Conservation (phyloP, 352 stramenopile genomes). For the Pythium oligandrum region DNA sequence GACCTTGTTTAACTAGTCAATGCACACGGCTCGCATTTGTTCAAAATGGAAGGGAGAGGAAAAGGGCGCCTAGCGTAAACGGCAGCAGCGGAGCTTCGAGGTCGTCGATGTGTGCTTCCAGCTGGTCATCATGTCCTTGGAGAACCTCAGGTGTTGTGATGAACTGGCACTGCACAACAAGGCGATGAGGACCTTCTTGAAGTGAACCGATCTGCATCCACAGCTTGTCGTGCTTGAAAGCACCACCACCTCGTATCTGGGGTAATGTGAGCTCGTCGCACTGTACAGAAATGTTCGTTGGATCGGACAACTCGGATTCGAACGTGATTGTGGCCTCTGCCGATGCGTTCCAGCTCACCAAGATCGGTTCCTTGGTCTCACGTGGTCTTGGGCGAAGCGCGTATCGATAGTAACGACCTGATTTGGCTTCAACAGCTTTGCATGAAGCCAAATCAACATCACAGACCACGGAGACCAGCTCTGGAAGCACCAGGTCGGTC, state of each 20-base stretch:
- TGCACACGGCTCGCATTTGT: too few species aligned
- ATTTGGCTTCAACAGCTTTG: conserved; percentile 54
- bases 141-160: conserved; percentile 7
- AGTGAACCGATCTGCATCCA: conserved; percentile 77
- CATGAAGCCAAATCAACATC: conserved; percentile 33
- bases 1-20: too few species aligned
- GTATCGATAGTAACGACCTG: conserved; percentile 59
- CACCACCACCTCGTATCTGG: conserved; percentile 3
- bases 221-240: conserved; percentile 25
- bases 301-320: conserved; percentile 1
- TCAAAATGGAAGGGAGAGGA: conserved; percentile 53
- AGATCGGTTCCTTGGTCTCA: not conserved
- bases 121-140: conserved; percentile 13
- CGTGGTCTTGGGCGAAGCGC: conserved; percentile 17
- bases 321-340: conserved; percentile 36
- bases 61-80: conserved; percentile 44
- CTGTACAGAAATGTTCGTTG: conserved; percentile 18
- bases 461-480: conserved; percentile 31
- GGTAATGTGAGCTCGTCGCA: conserved; percentile 45
- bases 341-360: conserved; percentile 31
- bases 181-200: conserved; percentile 39
- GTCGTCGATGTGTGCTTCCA: conserved; percentile 11
- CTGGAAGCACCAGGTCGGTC: not conserved
- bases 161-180: conserved; percentile 77
- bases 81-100: conserved; percentile 13